Percentiles rank a stretch among this genome's conserved stretches.
These are phyloP conservation scores for Arthrobotrys pseudoclavata DNA, from an alignment of 2,329 filamentous ascomycete genomes.

Conservation along the genomic window DNA sequence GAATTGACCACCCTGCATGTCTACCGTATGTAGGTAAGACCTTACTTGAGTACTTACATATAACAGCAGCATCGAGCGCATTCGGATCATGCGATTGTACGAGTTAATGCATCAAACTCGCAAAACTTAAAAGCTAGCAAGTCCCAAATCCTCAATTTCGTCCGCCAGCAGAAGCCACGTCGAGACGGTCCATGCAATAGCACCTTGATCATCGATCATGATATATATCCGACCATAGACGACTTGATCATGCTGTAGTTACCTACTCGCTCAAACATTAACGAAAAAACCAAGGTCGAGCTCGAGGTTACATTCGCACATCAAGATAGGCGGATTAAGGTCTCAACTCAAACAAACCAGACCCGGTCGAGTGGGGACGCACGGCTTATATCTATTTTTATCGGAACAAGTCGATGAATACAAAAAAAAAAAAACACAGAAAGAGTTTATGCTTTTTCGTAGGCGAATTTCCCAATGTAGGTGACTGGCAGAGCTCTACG, in stretches of 20 bases:
- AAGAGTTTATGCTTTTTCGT: too few relatives aligned
- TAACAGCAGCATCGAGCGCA: too few relatives aligned
- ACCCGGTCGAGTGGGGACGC: slow-evolving; percentile 9
- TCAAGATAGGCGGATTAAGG: slow-evolving; percentile 16
- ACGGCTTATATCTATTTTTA: slow-evolving; percentile 39
- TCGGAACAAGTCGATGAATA: neutral
- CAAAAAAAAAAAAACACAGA: neutral
- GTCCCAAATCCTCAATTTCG: neutral
- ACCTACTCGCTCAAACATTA: too few relatives aligned
- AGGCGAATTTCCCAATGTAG: neutral
- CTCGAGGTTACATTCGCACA: slow-evolving; percentile 38
- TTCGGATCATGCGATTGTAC: too few relatives aligned
- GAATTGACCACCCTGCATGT: too few relatives aligned
- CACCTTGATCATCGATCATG: too few relatives aligned
- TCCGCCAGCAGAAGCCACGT: neutral
- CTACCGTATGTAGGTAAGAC: too few relatives aligned
- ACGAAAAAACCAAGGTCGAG: slow-evolving; percentile 10
- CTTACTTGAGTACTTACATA: too few relatives aligned
- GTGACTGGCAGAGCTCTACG: slow-evolving; percentile 6
- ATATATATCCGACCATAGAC: too few relatives aligned
- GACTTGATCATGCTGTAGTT: too few relatives aligned
- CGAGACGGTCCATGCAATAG: too few relatives aligned
- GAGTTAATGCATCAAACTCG: neutral
- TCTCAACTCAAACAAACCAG: neutral
- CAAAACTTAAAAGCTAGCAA: neutral